Base-by-base conservation (phyloP, 306 rosid genomes). In the Arachis hypogaea region DNA sequence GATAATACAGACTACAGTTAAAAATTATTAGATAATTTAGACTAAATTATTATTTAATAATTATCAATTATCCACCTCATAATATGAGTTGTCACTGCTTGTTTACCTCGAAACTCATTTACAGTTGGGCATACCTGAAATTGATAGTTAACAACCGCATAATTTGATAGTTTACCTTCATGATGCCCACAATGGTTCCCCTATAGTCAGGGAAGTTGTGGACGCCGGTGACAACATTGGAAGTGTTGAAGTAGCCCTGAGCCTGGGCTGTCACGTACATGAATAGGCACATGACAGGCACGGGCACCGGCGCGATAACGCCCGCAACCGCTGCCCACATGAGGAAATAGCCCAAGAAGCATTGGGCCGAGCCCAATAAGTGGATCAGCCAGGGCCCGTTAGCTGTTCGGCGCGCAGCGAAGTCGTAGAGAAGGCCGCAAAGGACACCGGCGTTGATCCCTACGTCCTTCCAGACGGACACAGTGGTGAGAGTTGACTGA, bases 151-250 rank as follows among this genome's bases (percentile, higher is more conserved):
- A 22, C 28, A 22, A 22, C 28, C 28, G 28, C 28, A 22, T 22
- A 22, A 1, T 22, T 22, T 22, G 28, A 22, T 2, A n/a, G 11
- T 0, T 30, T 82, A 88, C 97, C 98, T 93, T 93, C 86, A 87
- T 74, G 52, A 90, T 88, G 3, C 97, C 98, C n/a, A 90, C 90
- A 5, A 93, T 87, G 61, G 97, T 93, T 7, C 96, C 98, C 5
- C 82, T 43, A 10, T 87, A 83, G 11, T 58, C 11, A 9, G 89
- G 83, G 63, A 93, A 91, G 41, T 91, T 91, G 11, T 69, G 85
- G 0, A 87, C 84, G 30, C 93, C 96, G 1, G 87, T 85, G 38
- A 93, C 97, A n/a, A 89, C 90, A 7, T 87, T 84, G 9, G 97
- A 77, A 42, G 97, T 91, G 63, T 83, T 93, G 51, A 86, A 93